A percentile compares a stretch with the other conserved stretches of the same genome.
phyloP scores from a whole-genome alignment of 1,139 yeast genomes.

The Pichia sp. region DNA sequence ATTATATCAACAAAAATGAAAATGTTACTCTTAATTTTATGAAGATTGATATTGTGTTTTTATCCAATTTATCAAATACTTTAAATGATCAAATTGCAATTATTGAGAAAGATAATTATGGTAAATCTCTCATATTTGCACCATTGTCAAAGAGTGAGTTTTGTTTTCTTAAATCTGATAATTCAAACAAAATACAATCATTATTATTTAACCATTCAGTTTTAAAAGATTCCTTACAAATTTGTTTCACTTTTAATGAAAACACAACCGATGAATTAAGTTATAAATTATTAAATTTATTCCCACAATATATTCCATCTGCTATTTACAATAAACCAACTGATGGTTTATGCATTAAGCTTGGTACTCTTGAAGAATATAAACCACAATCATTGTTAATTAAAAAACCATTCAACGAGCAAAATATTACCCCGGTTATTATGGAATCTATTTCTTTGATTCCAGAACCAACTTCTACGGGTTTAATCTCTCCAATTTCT shows the following conservation, averaged over 20 bases:
- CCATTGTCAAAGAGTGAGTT: constrained; percentile 30
- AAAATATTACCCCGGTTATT: too few relatives aligned
- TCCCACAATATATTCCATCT: constrained; percentile 7
- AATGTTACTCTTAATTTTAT: too few relatives aligned
- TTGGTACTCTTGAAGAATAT: too few relatives aligned
- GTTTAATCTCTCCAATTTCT: too few relatives aligned
- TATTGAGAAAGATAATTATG: constrained; percentile 21
- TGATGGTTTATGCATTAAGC: constrained; percentile 12
- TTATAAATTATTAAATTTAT: constrained; percentile 5
- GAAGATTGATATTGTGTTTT: too few relatives aligned
- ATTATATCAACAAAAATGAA: constrained; percentile 18
- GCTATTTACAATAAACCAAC: not conserved
- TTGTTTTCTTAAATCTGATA: constrained; percentile 13
- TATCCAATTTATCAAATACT: too few relatives aligned
- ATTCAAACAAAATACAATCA: constrained; percentile 12
- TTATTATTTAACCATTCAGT: constrained; percentile 18
- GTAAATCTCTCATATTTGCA: constrained; percentile 33
- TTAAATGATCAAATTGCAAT: too few relatives aligned
- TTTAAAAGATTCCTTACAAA: constrained; percentile 16
- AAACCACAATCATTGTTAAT: too few relatives aligned
- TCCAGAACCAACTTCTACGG: too few relatives aligned
- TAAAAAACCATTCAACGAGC: too few relatives aligned
- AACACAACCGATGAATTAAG: not conserved
- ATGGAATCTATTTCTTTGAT: too few relatives aligned
- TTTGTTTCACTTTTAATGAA: constrained; percentile 17